Percentiles rank a stretch among this genome's conserved stretches.
Conservation (phyloP, 768 basidiomycete genomes). For the Leccinum subtestaceum region DNA sequence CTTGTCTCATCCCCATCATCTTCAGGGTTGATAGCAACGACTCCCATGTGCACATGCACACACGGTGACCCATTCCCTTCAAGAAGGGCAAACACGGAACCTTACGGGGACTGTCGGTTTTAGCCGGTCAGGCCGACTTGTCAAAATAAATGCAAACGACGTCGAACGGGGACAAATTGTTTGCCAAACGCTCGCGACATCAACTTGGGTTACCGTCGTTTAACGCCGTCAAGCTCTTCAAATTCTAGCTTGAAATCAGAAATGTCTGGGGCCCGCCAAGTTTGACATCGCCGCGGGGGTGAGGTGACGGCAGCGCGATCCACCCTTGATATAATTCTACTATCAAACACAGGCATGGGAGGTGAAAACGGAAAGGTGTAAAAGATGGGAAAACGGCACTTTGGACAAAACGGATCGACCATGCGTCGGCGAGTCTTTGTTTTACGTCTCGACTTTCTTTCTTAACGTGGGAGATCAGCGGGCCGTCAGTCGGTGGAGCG, state of each 20-base stretch:
- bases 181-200: background rate
- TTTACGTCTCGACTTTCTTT: background rate
- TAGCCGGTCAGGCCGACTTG: background rate
- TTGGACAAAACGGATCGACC: constrained; percentile 3
- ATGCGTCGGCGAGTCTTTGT: constrained; percentile 22
- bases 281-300: background rate
- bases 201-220: background rate
- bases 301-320: background rate
- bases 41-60: background rate
- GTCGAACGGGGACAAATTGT: too few relatives aligned
- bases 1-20: constrained; percentile 9
- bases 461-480: constrained; percentile 3
- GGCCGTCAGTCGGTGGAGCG: background rate
- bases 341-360: background rate
- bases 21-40: constrained; percentile 1
- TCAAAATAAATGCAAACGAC: background rate
- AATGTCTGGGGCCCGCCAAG: background rate
- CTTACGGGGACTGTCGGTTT: background rate
- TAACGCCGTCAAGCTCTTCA: background rate
- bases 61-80: background rate
- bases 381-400: background rate
- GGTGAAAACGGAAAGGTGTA: background rate
- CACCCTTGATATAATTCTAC: background rate
- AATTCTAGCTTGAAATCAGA: too few relatives aligned
- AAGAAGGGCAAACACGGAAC: background rate